Evolutionary conservation across 768 basidiomycete genomes (phyloP), one percentile per base, ranked within the genome.

Genomic region (Sarcodon sp.): DNA sequence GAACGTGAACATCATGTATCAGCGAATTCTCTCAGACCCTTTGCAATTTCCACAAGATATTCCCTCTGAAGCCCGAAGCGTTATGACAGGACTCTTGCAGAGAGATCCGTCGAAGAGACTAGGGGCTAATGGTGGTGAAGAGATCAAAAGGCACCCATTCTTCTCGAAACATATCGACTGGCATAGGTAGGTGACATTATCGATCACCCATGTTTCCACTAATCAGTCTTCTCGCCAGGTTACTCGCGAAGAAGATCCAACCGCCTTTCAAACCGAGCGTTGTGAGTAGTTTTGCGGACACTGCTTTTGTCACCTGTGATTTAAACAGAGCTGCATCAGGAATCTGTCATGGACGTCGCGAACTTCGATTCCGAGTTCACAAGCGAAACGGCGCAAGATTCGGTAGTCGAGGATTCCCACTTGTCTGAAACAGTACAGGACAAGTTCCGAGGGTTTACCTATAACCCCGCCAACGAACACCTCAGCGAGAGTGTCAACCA

Each of bases 341-440:
- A 93, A 70, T 86, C 84, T 47, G 92, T 92, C 1, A 77, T 96
- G 41, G 93, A 96, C 61, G 91, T 93, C 16, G 89, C 84, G 50
- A 91, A 97, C 71, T 98, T 99, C 67, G 96, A 98, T 64, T 77
- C 90, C 21, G 94, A 98, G 64, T 99, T 99, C 61, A 97, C 93
- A 31, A 87, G 83, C 51, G 94, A 99, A 63, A 83, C 88, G 49
- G 86, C 93, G 2, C 80, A 89, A 57, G 94, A 99, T 65, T 93
- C 90, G 1, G 92, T 98, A 47, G 94, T 99, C 35, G 88, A 87
- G 53, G 90, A 92, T 58, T 92, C 89, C 3, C 82, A 79, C 27
- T 69, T 99, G 35, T 92, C 88, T 12, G 87, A 96, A 70, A 97
- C 93, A 0, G 91, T 99, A 1, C 94, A 99, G 62, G 90, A 92